These are phyloP conservation scores for Platismatia glauca DNA, from an alignment of 495 filamentous ascomycete genomes.

Conservation along the genomic window DNA sequence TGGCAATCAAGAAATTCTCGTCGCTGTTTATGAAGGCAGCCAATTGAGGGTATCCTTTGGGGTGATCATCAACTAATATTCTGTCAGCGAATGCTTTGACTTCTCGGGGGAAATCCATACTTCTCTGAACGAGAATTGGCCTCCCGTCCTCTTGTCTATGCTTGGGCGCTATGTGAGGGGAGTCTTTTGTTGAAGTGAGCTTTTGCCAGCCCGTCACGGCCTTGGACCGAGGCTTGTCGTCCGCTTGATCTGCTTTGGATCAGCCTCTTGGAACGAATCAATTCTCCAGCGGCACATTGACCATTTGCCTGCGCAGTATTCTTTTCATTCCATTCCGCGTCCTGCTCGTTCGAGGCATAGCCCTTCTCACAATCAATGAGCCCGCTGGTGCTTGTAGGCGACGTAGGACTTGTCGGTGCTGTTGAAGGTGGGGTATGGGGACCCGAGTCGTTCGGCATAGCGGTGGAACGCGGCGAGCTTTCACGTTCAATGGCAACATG, in stretches of 20 bases:
- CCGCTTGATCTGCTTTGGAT: background rate
- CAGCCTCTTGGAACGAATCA: background rate
- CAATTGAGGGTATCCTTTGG: constrained; percentile 31
- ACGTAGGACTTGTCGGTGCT: constrained; percentile 18
- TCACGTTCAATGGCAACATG: background rate
- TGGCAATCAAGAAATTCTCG: constrained; percentile 30
- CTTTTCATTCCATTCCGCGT: background rate
- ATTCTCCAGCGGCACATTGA: background rate
- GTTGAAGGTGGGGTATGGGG: constrained; percentile 17
- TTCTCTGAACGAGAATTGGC: constrained; percentile 18
- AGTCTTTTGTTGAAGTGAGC: background rate
- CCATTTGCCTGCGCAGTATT: background rate
- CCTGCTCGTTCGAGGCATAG: background rate
- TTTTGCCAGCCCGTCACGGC: constrained; percentile 3
- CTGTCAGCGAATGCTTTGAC: background rate
- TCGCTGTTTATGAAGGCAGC: constrained; percentile 31
- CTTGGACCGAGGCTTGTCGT: constrained; percentile 4
- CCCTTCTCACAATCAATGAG: constrained; percentile 2
- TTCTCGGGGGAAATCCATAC: background rate
- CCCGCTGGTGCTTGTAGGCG: constrained; percentile 3
- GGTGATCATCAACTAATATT: constrained; percentile 29
- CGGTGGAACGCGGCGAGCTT: background rate
- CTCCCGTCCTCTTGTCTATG: constrained; percentile 17
- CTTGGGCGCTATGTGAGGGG: constrained; percentile 1
- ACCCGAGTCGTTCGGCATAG: constrained; percentile 7